Evolutionary conservation across 2,329 filamentous ascomycete genomes (phyloP), one percentile per base, ranked within the genome.

Genomic region (Pyrenochaeta sp.): DNA sequence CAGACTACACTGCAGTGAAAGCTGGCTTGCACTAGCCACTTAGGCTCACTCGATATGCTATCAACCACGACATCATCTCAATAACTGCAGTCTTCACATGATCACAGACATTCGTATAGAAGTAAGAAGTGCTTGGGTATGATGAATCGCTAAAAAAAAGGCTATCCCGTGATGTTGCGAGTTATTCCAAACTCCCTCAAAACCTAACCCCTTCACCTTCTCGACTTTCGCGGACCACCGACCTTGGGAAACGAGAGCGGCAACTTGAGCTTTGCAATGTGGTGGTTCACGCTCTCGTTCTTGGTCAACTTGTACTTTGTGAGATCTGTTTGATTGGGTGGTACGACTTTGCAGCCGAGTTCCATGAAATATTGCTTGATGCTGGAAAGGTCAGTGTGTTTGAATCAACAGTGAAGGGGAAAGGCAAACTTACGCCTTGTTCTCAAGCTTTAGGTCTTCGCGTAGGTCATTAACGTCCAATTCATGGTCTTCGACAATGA

Each of bases 181-280:
- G 24, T 5, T 11, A 27, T 27, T 5, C 4, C 14, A n/a, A n/a
- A 10, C 9, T 27, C 24, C 5, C 14, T 27, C 5, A 27, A 27
- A 27, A 13, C 4, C 11, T 10, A 10, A n/a, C 5, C 20, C 44
- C 51, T 48, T 7, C 41, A 15, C 44, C 55, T 52, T 50, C 41
- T 58, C 30, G 48, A 53, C 29, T 53, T 53, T 10, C 51, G 41
- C 2, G 54, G 52, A 11, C 55, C 61, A 28, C 55, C 60, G 7
- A 67, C 46, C 74, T 87, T 91, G 1, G 93, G 94, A 68, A 96
- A 96, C 46, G 86, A 81, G 32, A 96, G 75, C 3, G 94, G 94
- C 51, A 96, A 71, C 58, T 81, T 83, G 60, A 97, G 74, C 57
- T 84, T 84, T 9, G 88, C 91, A 35, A 92, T 74, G 47, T 73